Evolutionary conservation across 2,329 filamentous ascomycete species (phyloP).

Genomic region (Talaromyces sp.): DNA sequence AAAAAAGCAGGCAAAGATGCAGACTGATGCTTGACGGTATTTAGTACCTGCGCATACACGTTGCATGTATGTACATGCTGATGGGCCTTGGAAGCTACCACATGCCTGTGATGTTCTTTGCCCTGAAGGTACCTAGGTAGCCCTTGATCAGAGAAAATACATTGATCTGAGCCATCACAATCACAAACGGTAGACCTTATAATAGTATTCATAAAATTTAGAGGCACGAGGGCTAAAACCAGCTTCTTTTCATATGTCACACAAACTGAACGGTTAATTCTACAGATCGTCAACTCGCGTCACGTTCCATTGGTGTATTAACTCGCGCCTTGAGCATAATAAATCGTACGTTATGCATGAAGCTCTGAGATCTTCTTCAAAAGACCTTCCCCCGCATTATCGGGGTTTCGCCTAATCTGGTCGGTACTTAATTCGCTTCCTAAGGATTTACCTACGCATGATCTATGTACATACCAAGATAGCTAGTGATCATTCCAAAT

Average conservation of each 20-base stretch:
- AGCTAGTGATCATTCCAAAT: not conserved
- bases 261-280: not conserved
- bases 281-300: not conserved
- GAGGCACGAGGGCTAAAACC: not conserved
- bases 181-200: not conserved
- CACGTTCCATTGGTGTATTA: not conserved
- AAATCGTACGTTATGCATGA: not conserved
- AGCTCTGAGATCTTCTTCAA: not conserved
- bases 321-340: not conserved
- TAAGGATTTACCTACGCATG: not conserved
- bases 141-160: too few species aligned
- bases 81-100: too few species aligned
- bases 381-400: not conserved
- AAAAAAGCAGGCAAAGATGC: not conserved
- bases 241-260: not conserved
- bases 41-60: too few species aligned
- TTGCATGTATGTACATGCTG: too few species aligned
- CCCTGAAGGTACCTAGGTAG: too few species aligned
- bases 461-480: not conserved
- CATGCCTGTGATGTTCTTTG: too few species aligned
- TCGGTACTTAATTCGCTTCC: not conserved
- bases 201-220: not conserved
- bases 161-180: not conserved
- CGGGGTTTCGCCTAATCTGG: not conserved
- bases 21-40: too few species aligned